A percentile compares a stretch with the other conserved stretches of the same genome.
These are phyloP conservation scores for Mimosa pudica DNA, from an alignment of 306 rosid genomes.

Conservation along the genomic window DNA sequence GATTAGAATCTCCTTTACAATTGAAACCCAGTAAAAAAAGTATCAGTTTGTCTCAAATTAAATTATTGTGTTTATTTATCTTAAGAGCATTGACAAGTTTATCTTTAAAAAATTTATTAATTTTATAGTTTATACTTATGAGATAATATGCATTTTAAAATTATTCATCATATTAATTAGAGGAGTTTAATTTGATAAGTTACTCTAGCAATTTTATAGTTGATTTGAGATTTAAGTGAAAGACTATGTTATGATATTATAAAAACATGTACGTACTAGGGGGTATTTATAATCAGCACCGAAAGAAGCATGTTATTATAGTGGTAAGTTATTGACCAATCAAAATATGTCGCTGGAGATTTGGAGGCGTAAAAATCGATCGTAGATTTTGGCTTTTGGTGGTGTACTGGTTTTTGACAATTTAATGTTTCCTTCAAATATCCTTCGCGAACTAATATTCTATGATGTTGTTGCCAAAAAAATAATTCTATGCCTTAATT, in stretches of 20 bases:
- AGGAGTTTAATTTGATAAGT: not conserved
- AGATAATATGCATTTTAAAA: too few relatives aligned
- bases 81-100: not conserved
- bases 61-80: not conserved
- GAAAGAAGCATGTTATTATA: too few relatives aligned
- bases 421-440: not conserved
- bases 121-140: not conserved
- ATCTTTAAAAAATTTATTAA: not conserved
- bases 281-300: not conserved
- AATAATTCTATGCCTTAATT: not conserved
- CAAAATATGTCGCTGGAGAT: not conserved
- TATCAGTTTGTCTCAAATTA: not conserved
- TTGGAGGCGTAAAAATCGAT: not conserved
- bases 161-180: too few relatives aligned
- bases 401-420: not conserved
- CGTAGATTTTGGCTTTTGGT: not conserved
- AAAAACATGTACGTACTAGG: not conserved
- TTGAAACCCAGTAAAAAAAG: not conserved
- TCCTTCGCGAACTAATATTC: not conserved
- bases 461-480: too few relatives aligned
- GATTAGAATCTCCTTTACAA: not conserved
- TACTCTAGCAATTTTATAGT: too few relatives aligned
- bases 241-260: too few relatives aligned
- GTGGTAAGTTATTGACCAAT: not conserved
- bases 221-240: not conserved